Evolutionary conservation across 2,329 filamentous ascomycete species (phyloP).

Genomic region (Fusarium albidum): DNA sequence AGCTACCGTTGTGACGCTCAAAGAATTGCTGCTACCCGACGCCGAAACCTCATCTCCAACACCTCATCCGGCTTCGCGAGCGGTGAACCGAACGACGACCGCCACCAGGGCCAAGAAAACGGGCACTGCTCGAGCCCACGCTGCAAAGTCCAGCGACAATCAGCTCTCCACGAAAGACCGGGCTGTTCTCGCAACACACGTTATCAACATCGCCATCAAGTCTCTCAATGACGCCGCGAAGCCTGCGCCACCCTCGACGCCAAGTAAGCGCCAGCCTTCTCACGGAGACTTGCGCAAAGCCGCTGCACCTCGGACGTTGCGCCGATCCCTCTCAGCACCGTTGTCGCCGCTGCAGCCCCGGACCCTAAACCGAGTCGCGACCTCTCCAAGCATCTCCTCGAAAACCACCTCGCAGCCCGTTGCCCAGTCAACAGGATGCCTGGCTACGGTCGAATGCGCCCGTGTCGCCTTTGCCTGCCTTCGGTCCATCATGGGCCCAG

Average conservation of each 20-base stretch:
- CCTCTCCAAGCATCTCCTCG: slow-evolving; percentile 54
- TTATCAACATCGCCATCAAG: slow-evolving; percentile 76
- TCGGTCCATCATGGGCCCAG: slow-evolving; percentile 62
- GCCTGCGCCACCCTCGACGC: slow-evolving; percentile 44
- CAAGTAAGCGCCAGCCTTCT: slow-evolving; percentile 45
- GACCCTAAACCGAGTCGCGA: slow-evolving; percentile 67
- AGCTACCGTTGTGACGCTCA: slow-evolving; percentile 55
- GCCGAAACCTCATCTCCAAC: slow-evolving; percentile 38
- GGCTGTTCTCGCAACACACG: slow-evolving; percentile 73
- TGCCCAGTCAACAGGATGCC: slow-evolving; percentile 53
- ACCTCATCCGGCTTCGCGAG: slow-evolving; percentile 39
- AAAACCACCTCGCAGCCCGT: slow-evolving; percentile 44
- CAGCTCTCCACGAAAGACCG: slow-evolving; percentile 58
- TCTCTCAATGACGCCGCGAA: slow-evolving; percentile 73
- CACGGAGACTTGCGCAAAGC: slow-evolving; percentile 47
- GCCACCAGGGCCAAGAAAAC: slow-evolving; percentile 38
- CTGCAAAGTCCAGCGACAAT: slow-evolving; percentile 33
- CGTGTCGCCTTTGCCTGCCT: slow-evolving; percentile 72
- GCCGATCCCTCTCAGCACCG: slow-evolving; percentile 65
- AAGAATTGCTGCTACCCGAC: slow-evolving; percentile 54
- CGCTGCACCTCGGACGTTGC: slow-evolving; percentile 52
- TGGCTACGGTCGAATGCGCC: slow-evolving; percentile 73
- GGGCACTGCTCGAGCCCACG: slow-evolving; percentile 7
- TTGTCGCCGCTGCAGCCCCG: slow-evolving; percentile 69
- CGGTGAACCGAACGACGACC: slow-evolving; percentile 39